phyloP scores from a whole-genome alignment of 2,329 filamentous ascomycete species.

The Botryosphaeria dothidea region DNA sequence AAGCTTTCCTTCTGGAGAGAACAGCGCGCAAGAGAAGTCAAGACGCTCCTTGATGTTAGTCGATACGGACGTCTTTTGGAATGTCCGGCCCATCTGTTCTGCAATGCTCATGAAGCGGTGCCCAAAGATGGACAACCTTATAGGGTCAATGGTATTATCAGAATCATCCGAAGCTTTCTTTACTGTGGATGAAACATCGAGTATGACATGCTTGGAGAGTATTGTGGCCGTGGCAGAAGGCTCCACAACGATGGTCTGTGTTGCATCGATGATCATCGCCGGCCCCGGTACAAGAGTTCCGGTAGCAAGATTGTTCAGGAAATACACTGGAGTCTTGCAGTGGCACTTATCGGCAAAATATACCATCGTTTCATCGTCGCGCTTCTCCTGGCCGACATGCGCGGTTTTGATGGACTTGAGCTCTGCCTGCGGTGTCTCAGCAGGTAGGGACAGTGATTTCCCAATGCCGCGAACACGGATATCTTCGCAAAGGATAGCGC shows the following conservation, averaged over 20 bases:
- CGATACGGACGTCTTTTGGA: constrained; percentile 58
- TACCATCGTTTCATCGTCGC: background rate
- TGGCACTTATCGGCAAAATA: background rate
- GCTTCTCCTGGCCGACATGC: background rate
- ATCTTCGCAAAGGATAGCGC: constrained; percentile 35
- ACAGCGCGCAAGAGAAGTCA: constrained; percentile 48
- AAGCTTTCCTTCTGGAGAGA: constrained; percentile 44
- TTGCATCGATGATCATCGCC: constrained; percentile 82
- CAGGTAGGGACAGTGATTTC: constrained; percentile 19
- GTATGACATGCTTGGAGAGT: constrained; percentile 39
- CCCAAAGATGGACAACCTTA: constrained; percentile 56
- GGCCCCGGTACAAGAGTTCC: constrained; percentile 76
- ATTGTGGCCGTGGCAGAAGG: constrained; percentile 57
- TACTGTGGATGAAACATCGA: constrained; percentile 36
- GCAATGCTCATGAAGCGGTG: constrained; percentile 62
- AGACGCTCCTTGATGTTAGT: constrained; percentile 50
- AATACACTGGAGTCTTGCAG: constrained; percentile 75
- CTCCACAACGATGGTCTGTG: constrained; percentile 88
- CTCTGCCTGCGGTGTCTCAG: constrained; percentile 21
- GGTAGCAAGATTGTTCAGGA: constrained; percentile 70
- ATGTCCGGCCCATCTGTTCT: constrained; percentile 59
- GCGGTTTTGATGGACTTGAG: background rate
- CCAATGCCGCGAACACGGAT: constrained; percentile 35
- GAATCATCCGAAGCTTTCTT: constrained; percentile 29
- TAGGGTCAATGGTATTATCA: constrained; percentile 44